Evolutionary conservation across 2,329 filamentous ascomycete species (phyloP).

Genomic region (Hymenoscyphus occultus): DNA sequence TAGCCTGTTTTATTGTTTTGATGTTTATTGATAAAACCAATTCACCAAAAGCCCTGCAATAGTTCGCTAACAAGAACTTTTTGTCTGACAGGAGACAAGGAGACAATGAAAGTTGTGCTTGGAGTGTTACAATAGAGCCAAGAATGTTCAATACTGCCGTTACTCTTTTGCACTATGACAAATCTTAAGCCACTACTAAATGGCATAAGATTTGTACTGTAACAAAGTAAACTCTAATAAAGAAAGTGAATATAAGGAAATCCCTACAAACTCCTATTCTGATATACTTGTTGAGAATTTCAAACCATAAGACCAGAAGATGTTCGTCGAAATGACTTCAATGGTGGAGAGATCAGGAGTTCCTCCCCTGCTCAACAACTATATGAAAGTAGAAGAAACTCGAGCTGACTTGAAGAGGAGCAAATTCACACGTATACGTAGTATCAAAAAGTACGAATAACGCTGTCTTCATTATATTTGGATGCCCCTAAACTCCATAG

Average conservation of each 20-base stretch:
- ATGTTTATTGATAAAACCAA: no score
- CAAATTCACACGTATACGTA: not conserved
- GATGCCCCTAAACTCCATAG: conserved; percentile 3
- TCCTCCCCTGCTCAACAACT: not conserved
- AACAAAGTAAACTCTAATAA: no score
- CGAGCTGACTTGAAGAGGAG: not conserved
- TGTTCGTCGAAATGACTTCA: no score
- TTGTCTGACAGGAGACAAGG: no score
- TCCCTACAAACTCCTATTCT: no score
- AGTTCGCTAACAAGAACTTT: no score
- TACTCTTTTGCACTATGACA: not conserved
- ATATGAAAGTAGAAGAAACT: not conserved
- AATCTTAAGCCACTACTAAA: not conserved
- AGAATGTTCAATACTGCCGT: not conserved
- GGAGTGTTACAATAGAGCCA: not conserved
- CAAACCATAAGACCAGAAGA: no score
- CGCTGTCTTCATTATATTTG: conserved; percentile 5
- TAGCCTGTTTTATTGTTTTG: no score
- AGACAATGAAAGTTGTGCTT: not conserved
- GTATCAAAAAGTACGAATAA: not conserved
- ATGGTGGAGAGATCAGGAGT: no score
- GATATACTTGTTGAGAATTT: no score
- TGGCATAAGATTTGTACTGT: not conserved
- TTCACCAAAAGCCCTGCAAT: no score
- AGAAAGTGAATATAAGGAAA: not conserved